These are phyloP conservation scores for Agmasoma carcini DNA, from an alignment of 371 early-diverging fungal genomes.

Conservation along the genomic window DNA sequence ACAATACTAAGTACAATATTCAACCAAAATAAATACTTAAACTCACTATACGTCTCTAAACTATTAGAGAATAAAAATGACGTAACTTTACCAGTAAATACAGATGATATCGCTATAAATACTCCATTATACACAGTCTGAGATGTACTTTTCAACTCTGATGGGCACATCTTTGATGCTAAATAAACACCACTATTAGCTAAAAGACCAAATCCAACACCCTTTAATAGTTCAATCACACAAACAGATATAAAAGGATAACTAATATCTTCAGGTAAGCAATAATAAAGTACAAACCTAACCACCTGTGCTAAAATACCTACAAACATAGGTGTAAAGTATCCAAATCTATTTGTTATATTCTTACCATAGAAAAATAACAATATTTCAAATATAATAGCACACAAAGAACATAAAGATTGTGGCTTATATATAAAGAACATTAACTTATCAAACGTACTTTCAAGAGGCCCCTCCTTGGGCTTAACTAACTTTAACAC, in stretches of 20 bases:
- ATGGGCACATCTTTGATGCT: constrained; percentile 48
- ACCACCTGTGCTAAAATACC: constrained; percentile 48
- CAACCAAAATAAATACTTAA: constrained; percentile 29
- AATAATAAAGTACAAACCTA: constrained; percentile 47
- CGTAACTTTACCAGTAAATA: constrained; percentile 45
- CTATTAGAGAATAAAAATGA: constrained; percentile 12
- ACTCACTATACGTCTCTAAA: constrained; percentile 5
- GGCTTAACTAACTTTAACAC: constrained; percentile 36
- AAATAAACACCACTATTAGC: constrained; percentile 52
- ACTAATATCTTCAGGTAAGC: constrained; percentile 6
- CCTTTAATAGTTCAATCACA: constrained; percentile 52
- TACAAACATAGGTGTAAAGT: constrained; percentile 51
- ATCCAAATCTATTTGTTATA: constrained; percentile 39
- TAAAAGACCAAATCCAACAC: constrained; percentile 53
- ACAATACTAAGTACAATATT: constrained; percentile 36
- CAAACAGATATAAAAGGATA: constrained; percentile 44
- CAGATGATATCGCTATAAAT: constrained; percentile 49
- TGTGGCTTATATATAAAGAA: constrained; percentile 43
- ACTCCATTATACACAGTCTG: constrained; percentile 54
- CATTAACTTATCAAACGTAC: constrained; percentile 14
- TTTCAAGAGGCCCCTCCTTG: constrained; percentile 9
- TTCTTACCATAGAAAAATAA: constrained; percentile 40
- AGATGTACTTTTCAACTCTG: constrained; percentile 49
- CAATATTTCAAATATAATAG: constrained; percentile 51
- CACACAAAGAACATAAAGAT: constrained; percentile 46